Evolutionary conservation across 495 filamentous ascomycete species (phyloP), one percentile per base, ranked within the genome.

Genomic region (Hyaloscypha hepaticicola): DNA sequence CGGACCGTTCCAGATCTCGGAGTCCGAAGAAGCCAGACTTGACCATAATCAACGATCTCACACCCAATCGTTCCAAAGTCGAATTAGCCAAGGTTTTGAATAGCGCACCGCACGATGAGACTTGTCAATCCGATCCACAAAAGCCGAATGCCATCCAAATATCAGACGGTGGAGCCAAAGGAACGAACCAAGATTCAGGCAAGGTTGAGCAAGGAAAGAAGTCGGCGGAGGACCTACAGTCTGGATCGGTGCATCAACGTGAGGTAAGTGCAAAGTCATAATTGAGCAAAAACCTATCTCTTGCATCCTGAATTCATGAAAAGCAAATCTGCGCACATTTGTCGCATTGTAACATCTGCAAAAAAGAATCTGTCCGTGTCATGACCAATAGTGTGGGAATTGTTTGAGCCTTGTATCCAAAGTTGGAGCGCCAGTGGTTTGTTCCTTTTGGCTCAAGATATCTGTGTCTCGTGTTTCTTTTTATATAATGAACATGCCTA

Each of bases 41-140:
- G 56, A 73, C 60, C 49, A 77, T 82, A 22, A 67, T 80, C 63
- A 79, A 80, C 53, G 79, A 80, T 66, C 48, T 79, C 52, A 74
- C 61, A 25, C 66, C 70, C 9, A 69, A 75, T 33, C 70, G 65
- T 27, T 70, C 72, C 34, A 69, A 60, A 38, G 74, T 71, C 33
- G 75, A 76, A 53, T 63, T 80, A 27, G 72, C 72, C 31, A 78
- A 76, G 66, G 66, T 74, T 66, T 70, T 69, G 53, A 58, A 61
- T 27, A 66, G 38, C 7, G 62, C 61, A 22, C 51, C 27, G 1
- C 33, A 66, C 21, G 38, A 66, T n/a, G 63, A 34, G 5, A 38
- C 33, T 2, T 41, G 28, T 19, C 29, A 22, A 1, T 8, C 53
- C 55, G 19, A 26, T 6, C 21, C 24, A 7, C 5, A 38, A 1